Evolutionary conservation across 306 rosid species (phyloP).

Genomic region (Quercus ilex): DNA sequence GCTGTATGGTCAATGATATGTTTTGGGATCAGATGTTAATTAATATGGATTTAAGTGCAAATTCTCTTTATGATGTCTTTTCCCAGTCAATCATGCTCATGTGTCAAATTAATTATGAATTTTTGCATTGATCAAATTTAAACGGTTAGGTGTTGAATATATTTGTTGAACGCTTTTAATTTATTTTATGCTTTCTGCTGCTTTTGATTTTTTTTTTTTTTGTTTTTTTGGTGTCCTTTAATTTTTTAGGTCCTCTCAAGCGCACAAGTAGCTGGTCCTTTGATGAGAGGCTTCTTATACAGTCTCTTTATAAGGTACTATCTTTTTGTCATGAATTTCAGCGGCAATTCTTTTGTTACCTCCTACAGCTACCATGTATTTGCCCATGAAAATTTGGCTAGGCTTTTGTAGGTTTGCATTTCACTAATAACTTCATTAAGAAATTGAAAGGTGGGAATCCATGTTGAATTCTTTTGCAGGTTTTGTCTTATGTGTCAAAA

Average conservation of each 20-base stretch:
- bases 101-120: not conserved
- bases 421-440: not conserved
- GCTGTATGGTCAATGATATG: not conserved
- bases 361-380: not conserved
- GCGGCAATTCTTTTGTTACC: not conserved
- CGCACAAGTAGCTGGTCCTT: slow-evolving; percentile 87
- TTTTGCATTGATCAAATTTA: not conserved
- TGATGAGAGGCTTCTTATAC: slow-evolving; percentile 84
- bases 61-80: not conserved
- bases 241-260: slow-evolving; percentile 55
- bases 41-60: not conserved
- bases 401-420: not conserved
- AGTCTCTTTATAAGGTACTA: slow-evolving; percentile 75
- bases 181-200: not conserved
- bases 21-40: not conserved
- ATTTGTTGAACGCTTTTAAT: not conserved
- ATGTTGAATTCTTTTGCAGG: slow-evolving; percentile 41
- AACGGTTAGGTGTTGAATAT: not conserved
- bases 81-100: not conserved
- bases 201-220: not conserved
- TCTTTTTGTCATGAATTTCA: not conserved
- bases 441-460: slow-evolving; percentile 6
- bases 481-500: slow-evolving; percentile 66
- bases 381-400: not conserved
- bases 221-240: not conserved